phyloP scores from a whole-genome alignment of 2,329 filamentous ascomycete species.

The Diplocarpon mali region DNA sequence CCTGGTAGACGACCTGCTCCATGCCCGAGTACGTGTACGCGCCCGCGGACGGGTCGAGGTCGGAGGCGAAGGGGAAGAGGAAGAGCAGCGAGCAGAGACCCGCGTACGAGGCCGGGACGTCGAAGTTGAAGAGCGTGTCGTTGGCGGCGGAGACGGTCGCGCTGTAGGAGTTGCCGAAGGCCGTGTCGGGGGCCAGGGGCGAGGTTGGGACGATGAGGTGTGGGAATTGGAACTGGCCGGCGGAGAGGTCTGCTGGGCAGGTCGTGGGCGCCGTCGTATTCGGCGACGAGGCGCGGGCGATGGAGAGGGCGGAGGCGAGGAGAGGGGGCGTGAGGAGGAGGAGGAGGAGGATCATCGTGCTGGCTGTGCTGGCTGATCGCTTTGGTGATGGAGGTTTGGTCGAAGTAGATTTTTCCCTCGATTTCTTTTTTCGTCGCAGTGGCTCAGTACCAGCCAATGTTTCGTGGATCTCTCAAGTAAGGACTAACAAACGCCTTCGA shows the following conservation, averaged over 20 bases:
- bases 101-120: slow-evolving; percentile 18
- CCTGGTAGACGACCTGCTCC: slow-evolving; percentile 18
- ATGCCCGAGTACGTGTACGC: slow-evolving; percentile 21
- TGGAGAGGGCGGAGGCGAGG: too few relatives aligned
- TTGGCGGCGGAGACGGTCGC: slow-evolving; percentile 21
- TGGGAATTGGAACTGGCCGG: slow-evolving; percentile 18
- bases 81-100: slow-evolving; percentile 24
- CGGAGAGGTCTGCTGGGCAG: slow-evolving; percentile 20
- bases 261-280: not conserved
- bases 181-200: slow-evolving; percentile 8
- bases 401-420: too few relatives aligned
- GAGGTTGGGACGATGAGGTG: slow-evolving; percentile 24
- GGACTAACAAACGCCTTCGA: too few relatives aligned
- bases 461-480: too few relatives aligned
- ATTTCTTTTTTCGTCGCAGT: too few relatives aligned
- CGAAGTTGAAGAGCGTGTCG: slow-evolving; percentile 25
- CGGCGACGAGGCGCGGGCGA: too few relatives aligned
- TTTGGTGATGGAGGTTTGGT: too few relatives aligned
- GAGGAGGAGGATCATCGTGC: too few relatives aligned
- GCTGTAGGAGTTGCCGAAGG: slow-evolving; percentile 16
- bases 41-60: slow-evolving; percentile 13
- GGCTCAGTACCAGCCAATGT: too few relatives aligned
- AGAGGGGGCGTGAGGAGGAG: too few relatives aligned
- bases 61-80: slow-evolving; percentile 22
- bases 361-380: too few relatives aligned